Conservation (phyloP, 768 basidiomycete species). For the Agrocybe pediades region DNA sequence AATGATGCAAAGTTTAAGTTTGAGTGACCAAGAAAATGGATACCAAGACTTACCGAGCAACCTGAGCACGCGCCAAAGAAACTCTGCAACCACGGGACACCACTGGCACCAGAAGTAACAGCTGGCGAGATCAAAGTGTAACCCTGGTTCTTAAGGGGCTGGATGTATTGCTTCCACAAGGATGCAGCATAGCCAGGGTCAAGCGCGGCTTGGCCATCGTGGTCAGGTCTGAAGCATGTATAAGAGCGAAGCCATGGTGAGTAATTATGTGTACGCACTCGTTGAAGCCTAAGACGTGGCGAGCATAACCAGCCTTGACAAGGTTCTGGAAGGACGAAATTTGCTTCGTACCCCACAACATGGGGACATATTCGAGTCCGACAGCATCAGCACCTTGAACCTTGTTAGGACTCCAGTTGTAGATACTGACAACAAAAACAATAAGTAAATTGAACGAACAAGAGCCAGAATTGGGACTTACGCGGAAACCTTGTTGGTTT, state of each 20-base stretch:
- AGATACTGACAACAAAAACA: slow-evolving; percentile 37
- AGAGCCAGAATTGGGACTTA: slow-evolving; percentile 25
- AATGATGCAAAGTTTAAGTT: neutral
- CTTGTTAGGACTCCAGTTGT: slow-evolving; percentile 66
- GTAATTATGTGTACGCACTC: slow-evolving; percentile 55
- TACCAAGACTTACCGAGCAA: slow-evolving; percentile 48
- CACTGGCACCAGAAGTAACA: slow-evolving; percentile 58
- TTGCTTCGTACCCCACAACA: slow-evolving; percentile 71
- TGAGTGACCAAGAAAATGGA: neutral
- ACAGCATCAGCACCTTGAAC: slow-evolving; percentile 40
- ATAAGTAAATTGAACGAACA: neutral
- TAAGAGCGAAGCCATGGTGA: neutral
- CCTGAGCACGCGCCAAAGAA: slow-evolving; percentile 57
- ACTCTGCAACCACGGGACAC: slow-evolving; percentile 62
- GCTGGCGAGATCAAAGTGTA: slow-evolving; percentile 68
- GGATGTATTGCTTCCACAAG: slow-evolving; percentile 64
- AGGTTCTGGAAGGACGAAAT: slow-evolving; percentile 44
- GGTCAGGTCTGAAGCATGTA: slow-evolving; percentile 59
- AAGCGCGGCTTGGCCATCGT: slow-evolving; percentile 63
- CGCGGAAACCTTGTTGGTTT: slow-evolving; percentile 43
- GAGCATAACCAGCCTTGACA: slow-evolving; percentile 54
- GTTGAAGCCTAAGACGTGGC: slow-evolving; percentile 61
- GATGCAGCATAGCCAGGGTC: slow-evolving; percentile 44
- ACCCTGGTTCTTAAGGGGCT: slow-evolving; percentile 57
- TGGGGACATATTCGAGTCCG: slow-evolving; percentile 59